Base-by-base conservation (phyloP, 768 basidiomycete genomes). In the Lanmaoa rubissima region DNA sequence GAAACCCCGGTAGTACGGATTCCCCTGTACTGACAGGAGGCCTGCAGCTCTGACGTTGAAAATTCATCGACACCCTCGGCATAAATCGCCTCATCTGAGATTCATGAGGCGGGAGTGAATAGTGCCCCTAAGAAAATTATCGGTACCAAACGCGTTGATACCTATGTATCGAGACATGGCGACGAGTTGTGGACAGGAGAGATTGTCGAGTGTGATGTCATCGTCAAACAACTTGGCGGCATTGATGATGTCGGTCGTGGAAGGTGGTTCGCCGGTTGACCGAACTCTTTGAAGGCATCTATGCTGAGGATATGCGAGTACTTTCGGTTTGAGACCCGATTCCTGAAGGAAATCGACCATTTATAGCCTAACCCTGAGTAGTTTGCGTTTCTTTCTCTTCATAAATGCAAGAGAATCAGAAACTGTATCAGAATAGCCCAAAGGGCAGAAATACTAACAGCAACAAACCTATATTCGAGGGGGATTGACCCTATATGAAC, bases 101-200 rank as follows among this genome's bases (percentile, higher is more conserved):
- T 24, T 24, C 21, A 24, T 2, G 21, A 24, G 88, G 75, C 93
- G 84, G 42, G 84, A 83, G 26, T 93, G 88, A 69, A 99, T 92
- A 36, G 90, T 85, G 36, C 93, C 93, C 45, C 96, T 89, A 97
- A 98, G 75, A 24, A 24, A 24, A 24, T 98, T 98, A 74, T 99
- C 97, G 16, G 96, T 98, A 44, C 97, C 97, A 67, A 98, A 99
- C 3, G 96, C 95, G 75, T 98, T 96, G 66, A 98, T 83, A 53
- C 90, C 92, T 94, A 99, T 97, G 72, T 99, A 98, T 55, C 94
- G 83, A 64, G 87, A 97, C 89, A 96, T 97, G 1, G 93, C 95
- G 19, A 96, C 94, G 31, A 98, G 82, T 74, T 98, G 97, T n/a
- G 97, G 97, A 28, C 97, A 86, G 7, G 96, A 94, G 55, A 99